Base-by-base conservation (phyloP, 164 flowering plant genomes). In the Cinnamomum micranthum region DNA sequence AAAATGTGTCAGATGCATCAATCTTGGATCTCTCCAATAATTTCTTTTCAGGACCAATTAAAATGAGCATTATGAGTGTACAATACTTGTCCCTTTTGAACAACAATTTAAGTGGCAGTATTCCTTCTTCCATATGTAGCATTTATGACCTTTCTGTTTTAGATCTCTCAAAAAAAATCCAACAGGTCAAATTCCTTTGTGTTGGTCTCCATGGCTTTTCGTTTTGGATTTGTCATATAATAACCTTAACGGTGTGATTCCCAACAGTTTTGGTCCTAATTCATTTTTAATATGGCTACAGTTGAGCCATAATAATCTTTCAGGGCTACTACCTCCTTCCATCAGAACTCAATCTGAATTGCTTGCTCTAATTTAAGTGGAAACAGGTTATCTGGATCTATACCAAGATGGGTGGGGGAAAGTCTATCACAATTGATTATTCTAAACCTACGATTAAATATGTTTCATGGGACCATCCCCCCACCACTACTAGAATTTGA, bases 151-250 rank as follows among this genome's bases (percentile, higher is more conserved):
- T 15, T 60, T 23, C 2, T n/a, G 22, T 60, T 2, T 35, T 58
- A 59, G 33, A 50, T 50, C 14, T 70, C 28, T 73, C 70, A n/a
- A 73, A 64, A 4, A 74, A 74, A 28, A 51, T 17, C 35, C 74
- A 1, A 23, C 71, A 22, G 77, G 74, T 25, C 68, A 78, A n/a
- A 15, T 78, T 15, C 77, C 80, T 3, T 41, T 33, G 6, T 74
- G 77, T 70, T 70, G 69, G 74, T 69, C n/a, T n/a, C 19, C 6
- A 2, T 1, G 25, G 25, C 10, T 74, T 13, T 1, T 0, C 0
- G 13, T n/a, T 9, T 2, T 78, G 5, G 50, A 51, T 14, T n/a
- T 78, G 51, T 33, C 31, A 28, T 62, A 77, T 23, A 77, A 77
- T 50, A 62, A 68, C 41, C 19, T 77, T 11, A 11, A 6, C 6